Base-by-base conservation (phyloP, 805 yeast genomes). In the Cyberlindnera euphorbiiphila region DNA sequence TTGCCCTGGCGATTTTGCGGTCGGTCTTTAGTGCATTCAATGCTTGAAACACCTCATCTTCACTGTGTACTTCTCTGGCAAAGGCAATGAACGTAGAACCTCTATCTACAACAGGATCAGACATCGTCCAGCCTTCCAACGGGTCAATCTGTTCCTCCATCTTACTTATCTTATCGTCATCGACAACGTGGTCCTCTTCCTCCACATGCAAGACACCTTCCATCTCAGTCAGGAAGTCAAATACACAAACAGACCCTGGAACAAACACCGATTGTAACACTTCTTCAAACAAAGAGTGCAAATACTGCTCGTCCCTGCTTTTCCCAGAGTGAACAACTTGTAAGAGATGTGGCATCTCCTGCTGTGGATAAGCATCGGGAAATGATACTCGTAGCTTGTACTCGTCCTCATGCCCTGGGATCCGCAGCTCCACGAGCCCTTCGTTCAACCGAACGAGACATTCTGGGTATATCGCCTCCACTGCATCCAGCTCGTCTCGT, bases 401-500 rank as follows among this genome's bases (percentile, higher is more conserved):
- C 24, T 71, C n/a, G n/a, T n/a, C 69, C 34, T 75, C 78, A 50
- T 81, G 82, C 36, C 78, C 76, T 0, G 95, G 87, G 1, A 76
- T 60, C 18, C 62, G 61, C 11, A 82, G 65, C 30, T 72, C 72
- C 7, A 74, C 61, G 8, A 64, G 55, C 1, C 52, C 56, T 19
- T 64, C 66, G 17, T 61, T 59, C 18, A 61, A 51, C 10, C 47
- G 49, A 4, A 61, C 59, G 24, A 78, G 56, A 27, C 76, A 68
- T 12, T 71, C 84, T 1, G 95, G 96, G 54, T 77, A 91, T 10
- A 93, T 91, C 4, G 96, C 93, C 39, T 85, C 83, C 9, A 91
- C 78, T 10, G 96, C 91, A 26, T 74, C 78, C 14, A 86, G 60
- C 54, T 91, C 98, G 37, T 86, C 93, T 15, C 54, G 54, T 6